Percentiles rank a stretch among this genome's conserved stretches.
Evolutionary conservation across 768 basidiomycete species (phyloP).

Genomic region (Suillus subalutaceus): DNA sequence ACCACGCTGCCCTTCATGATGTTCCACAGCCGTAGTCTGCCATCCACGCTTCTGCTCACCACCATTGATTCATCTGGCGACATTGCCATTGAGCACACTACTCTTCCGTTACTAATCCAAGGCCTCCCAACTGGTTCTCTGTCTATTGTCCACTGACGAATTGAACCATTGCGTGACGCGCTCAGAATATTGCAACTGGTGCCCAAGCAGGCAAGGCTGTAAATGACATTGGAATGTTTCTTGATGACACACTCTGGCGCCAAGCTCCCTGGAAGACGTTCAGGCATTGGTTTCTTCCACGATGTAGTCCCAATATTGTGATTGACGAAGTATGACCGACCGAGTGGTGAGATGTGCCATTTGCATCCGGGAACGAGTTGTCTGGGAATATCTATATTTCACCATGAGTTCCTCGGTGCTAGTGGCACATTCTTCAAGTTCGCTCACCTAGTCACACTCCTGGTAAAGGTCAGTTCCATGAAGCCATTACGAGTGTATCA

Average conservation of each 20-base stretch:
- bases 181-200: background rate
- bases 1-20: background rate
- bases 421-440: background rate
- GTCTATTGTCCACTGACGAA: background rate
- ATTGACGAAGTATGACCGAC: background rate
- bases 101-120: background rate
- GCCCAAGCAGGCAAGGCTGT: background rate
- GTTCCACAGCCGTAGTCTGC: background rate
- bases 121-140: background rate
- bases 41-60: background rate
- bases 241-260: background rate
- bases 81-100: background rate
- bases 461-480: background rate
- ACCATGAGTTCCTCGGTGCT: background rate
- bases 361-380: background rate
- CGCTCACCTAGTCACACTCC: background rate
- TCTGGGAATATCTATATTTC: background rate
- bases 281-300: background rate
- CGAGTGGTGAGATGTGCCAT: background rate
- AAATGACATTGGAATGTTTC: background rate
- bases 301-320: background rate
- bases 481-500: accelerated
- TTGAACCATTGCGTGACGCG: background rate
- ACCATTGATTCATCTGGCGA: background rate
- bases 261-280: background rate